Conservation (phyloP, 257 asterid species). For the Solanum paucissectum region DNA sequence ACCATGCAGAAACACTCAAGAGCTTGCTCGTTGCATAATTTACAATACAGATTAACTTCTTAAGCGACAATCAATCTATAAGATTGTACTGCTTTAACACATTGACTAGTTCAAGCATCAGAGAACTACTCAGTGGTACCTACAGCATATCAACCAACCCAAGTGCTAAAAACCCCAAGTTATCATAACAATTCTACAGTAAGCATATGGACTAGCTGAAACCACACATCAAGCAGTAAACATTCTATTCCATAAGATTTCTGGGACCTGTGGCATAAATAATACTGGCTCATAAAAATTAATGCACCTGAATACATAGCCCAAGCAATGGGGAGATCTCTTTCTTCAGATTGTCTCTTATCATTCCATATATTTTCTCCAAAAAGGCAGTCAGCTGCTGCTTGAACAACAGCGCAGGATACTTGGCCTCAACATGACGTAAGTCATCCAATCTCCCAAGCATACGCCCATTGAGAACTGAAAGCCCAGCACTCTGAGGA, state of each 20-base stretch:
- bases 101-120: background rate
- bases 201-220: background rate
- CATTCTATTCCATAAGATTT: background rate
- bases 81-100: background rate
- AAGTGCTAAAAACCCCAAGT: background rate
- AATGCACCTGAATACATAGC: slow-evolving; percentile 80
- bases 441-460: slow-evolving; percentile 89
- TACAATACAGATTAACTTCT: background rate
- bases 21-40: background rate
- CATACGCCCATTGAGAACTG: slow-evolving; percentile 75
- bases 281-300: background rate
- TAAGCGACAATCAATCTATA: background rate
- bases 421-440: slow-evolving; percentile 97
- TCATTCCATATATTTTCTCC: slow-evolving; percentile 95
- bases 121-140: background rate
- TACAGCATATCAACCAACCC: background rate
- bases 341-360: slow-evolving; percentile 91
- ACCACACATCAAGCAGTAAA: background rate
- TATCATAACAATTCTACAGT: background rate
- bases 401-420: slow-evolving; percentile 95
- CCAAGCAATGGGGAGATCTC: slow-evolving; percentile 96
- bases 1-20: background rate
- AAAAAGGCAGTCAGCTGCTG: slow-evolving; percentile 99
- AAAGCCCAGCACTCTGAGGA: slow-evolving; percentile 86
- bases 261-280: background rate